A percentile compares a stretch with the other conserved stretches of the same genome.
Conservation (phyloP, 2,329 filamentous ascomycete genomes). For the Curvularia lunata region DNA sequence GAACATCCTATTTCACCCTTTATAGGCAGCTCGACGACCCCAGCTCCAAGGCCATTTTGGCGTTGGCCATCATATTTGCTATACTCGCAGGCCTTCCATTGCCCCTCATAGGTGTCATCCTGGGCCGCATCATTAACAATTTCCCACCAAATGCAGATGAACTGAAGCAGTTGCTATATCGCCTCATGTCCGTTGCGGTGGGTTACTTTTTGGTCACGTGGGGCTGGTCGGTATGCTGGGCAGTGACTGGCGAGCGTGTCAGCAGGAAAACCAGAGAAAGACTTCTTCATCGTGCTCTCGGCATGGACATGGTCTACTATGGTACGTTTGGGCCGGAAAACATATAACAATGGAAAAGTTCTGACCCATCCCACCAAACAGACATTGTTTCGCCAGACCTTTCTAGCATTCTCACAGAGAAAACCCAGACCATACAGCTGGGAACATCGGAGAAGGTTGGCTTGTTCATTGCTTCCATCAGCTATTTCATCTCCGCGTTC, state of each 20-base stretch:
- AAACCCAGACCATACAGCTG: slow-evolving; percentile 55
- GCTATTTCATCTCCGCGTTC: slow-evolving; percentile 55
- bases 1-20: slow-evolving; percentile 57
- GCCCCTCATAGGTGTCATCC: slow-evolving; percentile 66
- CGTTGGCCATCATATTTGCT: slow-evolving; percentile 50
- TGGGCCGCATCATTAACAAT: slow-evolving; percentile 57
- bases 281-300: slow-evolving; percentile 56
- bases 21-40: slow-evolving; percentile 54
- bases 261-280: slow-evolving; percentile 55
- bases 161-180: slow-evolving; percentile 49
- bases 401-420: slow-evolving; percentile 54
- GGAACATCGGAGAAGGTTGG: slow-evolving; percentile 57
- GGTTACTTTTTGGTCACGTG: slow-evolving; percentile 59
- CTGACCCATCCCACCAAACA: slow-evolving; percentile 3
- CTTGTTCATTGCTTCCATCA: slow-evolving; percentile 55
- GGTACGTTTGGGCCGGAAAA: slow-evolving; percentile 10
- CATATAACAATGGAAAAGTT: neutral
- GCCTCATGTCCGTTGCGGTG: slow-evolving; percentile 55
- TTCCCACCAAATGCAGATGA: slow-evolving; percentile 58
- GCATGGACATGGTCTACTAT: slow-evolving; percentile 60
- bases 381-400: slow-evolving; percentile 59
- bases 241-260: slow-evolving; percentile 58
- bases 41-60: slow-evolving; percentile 47
- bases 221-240: slow-evolving; percentile 58
- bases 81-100: slow-evolving; percentile 65